Evolutionary conservation across 2,329 filamentous ascomycete species (phyloP).

Genomic region (Xylariaceae sp.): DNA sequence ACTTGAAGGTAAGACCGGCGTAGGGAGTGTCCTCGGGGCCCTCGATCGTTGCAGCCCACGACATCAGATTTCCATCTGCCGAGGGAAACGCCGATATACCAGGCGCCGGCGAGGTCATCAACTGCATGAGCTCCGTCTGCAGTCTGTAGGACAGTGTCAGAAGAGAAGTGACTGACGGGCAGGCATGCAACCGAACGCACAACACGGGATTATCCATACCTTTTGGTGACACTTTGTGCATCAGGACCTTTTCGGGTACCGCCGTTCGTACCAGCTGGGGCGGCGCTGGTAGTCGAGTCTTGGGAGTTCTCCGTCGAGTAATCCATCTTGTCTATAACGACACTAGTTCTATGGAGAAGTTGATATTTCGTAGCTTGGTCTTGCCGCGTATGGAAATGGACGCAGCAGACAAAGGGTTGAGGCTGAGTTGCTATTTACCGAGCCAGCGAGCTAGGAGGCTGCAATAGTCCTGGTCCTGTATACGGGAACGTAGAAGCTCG

Average conservation of each 20-base stretch:
- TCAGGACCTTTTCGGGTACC: conserved; percentile 56
- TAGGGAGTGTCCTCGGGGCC: conserved; percentile 92
- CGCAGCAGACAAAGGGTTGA: conserved; percentile 14
- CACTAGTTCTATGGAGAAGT: background rate
- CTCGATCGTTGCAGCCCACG: conserved; percentile 90
- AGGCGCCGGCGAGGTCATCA: conserved; percentile 92
- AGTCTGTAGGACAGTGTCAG: conserved; percentile 52
- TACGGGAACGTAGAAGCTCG: conserved; percentile 16
- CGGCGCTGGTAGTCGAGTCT: conserved; percentile 61
- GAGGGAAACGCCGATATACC: conserved; percentile 94
- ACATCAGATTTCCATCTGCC: conserved; percentile 81
- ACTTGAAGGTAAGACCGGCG: conserved; percentile 81
- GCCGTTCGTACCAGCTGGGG: conserved; percentile 59
- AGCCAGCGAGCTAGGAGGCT: conserved; percentile 14
- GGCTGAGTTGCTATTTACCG: conserved; percentile 6
- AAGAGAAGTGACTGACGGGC: background rate
- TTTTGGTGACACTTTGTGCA: conserved; percentile 71
- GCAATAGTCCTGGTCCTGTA: conserved; percentile 2
- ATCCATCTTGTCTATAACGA: conserved; percentile 40
- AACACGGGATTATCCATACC: conserved; percentile 44
- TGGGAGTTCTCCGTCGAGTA: conserved; percentile 59
- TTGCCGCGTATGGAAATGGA: background rate
- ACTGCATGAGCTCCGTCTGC: conserved; percentile 95
- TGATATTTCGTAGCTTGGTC: background rate
- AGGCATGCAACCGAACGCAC: conserved; percentile 14